Evolutionary conservation across 2,329 filamentous ascomycete genomes (phyloP).

Genomic region (Alternaria incomplexa): DNA sequence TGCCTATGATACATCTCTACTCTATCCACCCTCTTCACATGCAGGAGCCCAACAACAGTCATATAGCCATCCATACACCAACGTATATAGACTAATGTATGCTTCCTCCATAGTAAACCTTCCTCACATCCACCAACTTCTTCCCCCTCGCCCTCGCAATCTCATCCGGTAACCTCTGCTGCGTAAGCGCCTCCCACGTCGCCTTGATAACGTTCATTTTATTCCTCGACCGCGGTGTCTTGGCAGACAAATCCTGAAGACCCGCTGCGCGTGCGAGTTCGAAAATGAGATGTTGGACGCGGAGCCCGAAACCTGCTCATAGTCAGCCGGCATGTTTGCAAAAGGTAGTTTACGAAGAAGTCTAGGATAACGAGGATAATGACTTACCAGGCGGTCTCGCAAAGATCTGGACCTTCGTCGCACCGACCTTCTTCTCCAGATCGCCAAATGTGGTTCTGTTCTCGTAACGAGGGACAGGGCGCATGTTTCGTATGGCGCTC

Average conservation of each 20-base stretch:
- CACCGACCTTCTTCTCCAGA: slow-evolving; percentile 80
- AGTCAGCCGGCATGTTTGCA: background rate
- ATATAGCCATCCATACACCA: too few species aligned
- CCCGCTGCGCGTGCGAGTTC: slow-evolving; percentile 90
- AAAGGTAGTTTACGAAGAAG: background rate
- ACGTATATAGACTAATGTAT: slow-evolving; percentile 27
- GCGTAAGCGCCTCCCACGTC: slow-evolving; percentile 78
- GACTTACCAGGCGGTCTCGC: slow-evolving; percentile 82
- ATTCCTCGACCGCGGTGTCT: slow-evolving; percentile 84
- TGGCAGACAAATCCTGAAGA: slow-evolving; percentile 83
- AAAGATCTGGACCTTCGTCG: slow-evolving; percentile 82
- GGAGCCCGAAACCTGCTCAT: slow-evolving; percentile 82
- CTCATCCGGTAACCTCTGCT: slow-evolving; percentile 85
- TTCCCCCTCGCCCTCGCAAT: slow-evolving; percentile 87
- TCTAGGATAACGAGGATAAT: background rate
- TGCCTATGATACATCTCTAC: slow-evolving; percentile 18
- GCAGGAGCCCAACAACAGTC: too few species aligned
- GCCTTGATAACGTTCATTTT: slow-evolving; percentile 99
- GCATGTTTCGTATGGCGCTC: slow-evolving; percentile 88
- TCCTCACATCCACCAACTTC: slow-evolving; percentile 94
- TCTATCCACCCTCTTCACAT: background rate
- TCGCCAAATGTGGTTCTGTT: slow-evolving; percentile 89
- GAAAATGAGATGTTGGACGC: slow-evolving; percentile 89
- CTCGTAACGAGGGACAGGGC: slow-evolving; percentile 90
- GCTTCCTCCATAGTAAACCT: slow-evolving; percentile 91